Conservation (phyloP, 2,329 filamentous ascomycete genomes). For the Pseudogymnoascus sp. region DNA sequence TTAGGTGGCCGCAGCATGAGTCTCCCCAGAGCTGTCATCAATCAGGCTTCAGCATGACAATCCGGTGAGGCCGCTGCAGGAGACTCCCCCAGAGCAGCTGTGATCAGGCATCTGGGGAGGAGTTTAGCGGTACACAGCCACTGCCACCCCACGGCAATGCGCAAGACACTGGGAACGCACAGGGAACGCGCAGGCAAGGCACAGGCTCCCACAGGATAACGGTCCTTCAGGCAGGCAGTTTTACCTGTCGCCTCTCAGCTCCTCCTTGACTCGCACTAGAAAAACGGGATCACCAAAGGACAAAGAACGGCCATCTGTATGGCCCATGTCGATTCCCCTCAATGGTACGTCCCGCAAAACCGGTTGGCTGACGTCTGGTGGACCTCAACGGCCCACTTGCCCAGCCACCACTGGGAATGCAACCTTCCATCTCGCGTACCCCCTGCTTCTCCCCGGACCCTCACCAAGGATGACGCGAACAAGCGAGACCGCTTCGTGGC, state of each 20-base stretch:
- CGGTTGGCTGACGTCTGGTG: constrained; percentile 5
- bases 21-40: not conserved
- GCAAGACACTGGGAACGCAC: not conserved
- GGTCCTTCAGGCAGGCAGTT: not conserved
- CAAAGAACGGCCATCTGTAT: constrained; percentile 5
- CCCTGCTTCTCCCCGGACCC: not conserved
- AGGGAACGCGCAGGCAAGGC: not conserved
- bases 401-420: constrained; percentile 3
- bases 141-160: not conserved
- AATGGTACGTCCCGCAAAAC: constrained; percentile 7
- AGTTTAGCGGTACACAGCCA: constrained; percentile 3
- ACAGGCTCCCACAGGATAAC: not conserved
- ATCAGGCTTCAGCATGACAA: too few relatives aligned
- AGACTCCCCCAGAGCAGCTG: not conserved
- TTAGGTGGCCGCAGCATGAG: not conserved
- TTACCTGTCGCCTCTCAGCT: not conserved
- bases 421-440: constrained; percentile 3
- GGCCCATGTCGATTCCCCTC: not conserved
- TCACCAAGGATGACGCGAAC: constrained; percentile 1
- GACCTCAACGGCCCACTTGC: not conserved
- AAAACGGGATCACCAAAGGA: not conserved
- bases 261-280: not conserved
- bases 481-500: constrained; percentile 5
- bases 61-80: too few relatives aligned
- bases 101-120: not conserved